These are phyloP conservation scores for Hygrocybe coccinea DNA, from an alignment of 768 basidiomycete genomes.

Conservation along the genomic window DNA sequence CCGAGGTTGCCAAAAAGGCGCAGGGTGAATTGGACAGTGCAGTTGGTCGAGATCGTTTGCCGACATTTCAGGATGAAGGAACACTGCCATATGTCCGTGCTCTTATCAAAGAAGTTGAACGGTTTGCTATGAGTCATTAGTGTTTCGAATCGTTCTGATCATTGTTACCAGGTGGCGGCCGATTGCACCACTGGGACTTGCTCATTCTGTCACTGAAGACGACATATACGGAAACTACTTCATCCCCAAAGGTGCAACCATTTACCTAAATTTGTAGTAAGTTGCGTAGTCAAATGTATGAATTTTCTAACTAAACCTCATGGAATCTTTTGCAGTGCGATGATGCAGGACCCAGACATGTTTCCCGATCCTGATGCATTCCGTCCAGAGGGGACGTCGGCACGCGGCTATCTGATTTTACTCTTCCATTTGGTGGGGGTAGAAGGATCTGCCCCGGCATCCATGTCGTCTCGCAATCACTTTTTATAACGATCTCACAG, in stretches of 20 bases:
- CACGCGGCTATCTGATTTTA: neutral
- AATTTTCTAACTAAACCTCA: neutral
- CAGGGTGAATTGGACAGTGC: slow-evolving; percentile 50
- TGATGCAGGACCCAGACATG: slow-evolving; percentile 19
- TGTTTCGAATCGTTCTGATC: slow-evolving; percentile 23
- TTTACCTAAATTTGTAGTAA: slow-evolving; percentile 45
- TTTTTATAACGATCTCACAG: too few relatives aligned
- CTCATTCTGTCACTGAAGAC: slow-evolving; percentile 44
- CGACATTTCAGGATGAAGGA: slow-evolving; percentile 37
- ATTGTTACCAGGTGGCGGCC: too few relatives aligned
- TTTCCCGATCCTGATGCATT: slow-evolving; percentile 35
- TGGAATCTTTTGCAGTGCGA: neutral
- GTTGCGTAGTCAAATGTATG: neutral
- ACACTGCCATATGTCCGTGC: slow-evolving; percentile 47
- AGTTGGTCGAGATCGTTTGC: slow-evolving; percentile 35
- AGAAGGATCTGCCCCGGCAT: too few relatives aligned
- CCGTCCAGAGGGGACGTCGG: slow-evolving; percentile 25
- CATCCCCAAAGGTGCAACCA: slow-evolving; percentile 45
- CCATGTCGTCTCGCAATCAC: too few relatives aligned
- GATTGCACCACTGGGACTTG: slow-evolving; percentile 27
- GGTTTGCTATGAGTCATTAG: slow-evolving; percentile 45
- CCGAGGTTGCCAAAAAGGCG: slow-evolving; percentile 47
- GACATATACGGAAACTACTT: slow-evolving; percentile 39
- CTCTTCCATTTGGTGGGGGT: too few relatives aligned
- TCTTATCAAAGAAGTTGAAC: slow-evolving; percentile 43